These are phyloP conservation scores for Metarhizium brunneum DNA, from an alignment of 2,329 filamentous ascomycete species.

Conservation along the genomic window DNA sequence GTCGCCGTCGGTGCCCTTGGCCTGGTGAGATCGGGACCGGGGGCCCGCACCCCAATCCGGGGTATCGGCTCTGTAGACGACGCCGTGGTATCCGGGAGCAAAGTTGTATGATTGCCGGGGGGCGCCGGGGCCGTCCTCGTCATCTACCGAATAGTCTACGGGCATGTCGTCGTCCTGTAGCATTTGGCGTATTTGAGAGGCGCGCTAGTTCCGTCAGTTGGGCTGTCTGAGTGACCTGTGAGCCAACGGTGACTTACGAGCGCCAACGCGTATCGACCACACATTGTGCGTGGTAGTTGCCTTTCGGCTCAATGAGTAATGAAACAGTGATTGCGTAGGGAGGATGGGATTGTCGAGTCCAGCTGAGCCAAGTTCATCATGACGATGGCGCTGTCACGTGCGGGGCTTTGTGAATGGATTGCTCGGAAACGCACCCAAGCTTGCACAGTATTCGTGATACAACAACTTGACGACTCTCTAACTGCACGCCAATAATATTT, in stretches of 20 bases:
- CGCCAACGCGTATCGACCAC: constrained; percentile 26
- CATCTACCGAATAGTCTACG: constrained; percentile 59
- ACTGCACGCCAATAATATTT: no score
- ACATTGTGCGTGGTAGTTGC: constrained; percentile 17
- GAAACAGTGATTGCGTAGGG: no score
- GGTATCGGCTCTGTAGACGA: constrained; percentile 74
- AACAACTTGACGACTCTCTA: no score
- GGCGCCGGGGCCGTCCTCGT: constrained; percentile 42
- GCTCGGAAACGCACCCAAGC: not conserved
- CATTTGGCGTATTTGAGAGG: constrained; percentile 64
- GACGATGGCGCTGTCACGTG: not conserved
- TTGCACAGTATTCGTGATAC: not conserved
- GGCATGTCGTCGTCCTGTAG: constrained; percentile 67
- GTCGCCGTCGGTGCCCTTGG: not conserved
- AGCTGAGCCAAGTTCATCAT: not conserved
- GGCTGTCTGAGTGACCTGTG: not conserved
- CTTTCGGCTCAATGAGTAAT: no score
- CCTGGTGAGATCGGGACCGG: constrained; percentile 8
- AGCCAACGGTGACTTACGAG: constrained; percentile 17
- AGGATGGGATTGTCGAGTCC: not conserved
- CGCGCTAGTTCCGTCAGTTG: constrained; percentile 43
- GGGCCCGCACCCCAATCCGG: constrained; percentile 49
- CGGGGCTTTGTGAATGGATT: not conserved
- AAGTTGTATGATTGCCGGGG: constrained; percentile 83
- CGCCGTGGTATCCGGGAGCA: constrained; percentile 74